Percentiles rank a stretch among this genome's conserved stretches.
phyloP scores from a whole-genome alignment of 192 early-diverging fungal genomes.

The Tieghemiomyces parasiticus region DNA sequence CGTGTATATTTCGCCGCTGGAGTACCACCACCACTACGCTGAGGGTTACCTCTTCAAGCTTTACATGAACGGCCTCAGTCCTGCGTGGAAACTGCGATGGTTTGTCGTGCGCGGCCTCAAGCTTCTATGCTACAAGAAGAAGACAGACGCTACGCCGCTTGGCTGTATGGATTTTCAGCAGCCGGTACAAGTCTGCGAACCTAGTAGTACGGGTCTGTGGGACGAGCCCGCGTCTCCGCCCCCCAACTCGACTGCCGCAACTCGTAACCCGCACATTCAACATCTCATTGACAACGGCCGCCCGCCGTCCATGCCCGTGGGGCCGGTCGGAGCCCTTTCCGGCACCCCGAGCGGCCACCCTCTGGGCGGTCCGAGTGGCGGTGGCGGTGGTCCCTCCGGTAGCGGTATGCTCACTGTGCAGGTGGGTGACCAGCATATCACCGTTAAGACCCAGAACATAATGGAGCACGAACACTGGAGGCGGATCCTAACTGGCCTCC shows the following conservation, averaged over 20 bases:
- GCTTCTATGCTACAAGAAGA: conserved; percentile 22
- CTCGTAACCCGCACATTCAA: conserved; percentile 14
- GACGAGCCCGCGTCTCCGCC: conserved; percentile 20
- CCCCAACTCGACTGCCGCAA: conserved; percentile 9
- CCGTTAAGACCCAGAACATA: background rate
- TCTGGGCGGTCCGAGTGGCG: too few relatives aligned
- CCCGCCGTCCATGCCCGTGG: background rate
- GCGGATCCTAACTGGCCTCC: conserved; percentile 4
- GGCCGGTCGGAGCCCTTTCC: too few relatives aligned
- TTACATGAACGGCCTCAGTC: conserved; percentile 14
- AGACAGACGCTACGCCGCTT: conserved; percentile 18
- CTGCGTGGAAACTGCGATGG: conserved; percentile 28
- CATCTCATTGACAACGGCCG: conserved; percentile 15
- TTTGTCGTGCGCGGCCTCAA: conserved; percentile 22
- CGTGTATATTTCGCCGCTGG: conserved; percentile 28
- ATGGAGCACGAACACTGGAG: conserved; percentile 12
- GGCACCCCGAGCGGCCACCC: background rate
- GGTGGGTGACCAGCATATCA: conserved; percentile 8
- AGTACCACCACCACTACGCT: conserved; percentile 29
- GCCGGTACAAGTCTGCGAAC: conserved; percentile 19
- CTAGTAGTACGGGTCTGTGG: conserved; percentile 23
- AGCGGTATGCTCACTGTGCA: conserved; percentile 28
- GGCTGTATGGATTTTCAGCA: conserved; percentile 21
- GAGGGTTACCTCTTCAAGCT: conserved; percentile 26
- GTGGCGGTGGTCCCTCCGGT: conserved; percentile 9